These are phyloP conservation scores for Plasmodium fragile DNA, from an alignment of 169 alveolate species.

Conservation along the genomic window DNA sequence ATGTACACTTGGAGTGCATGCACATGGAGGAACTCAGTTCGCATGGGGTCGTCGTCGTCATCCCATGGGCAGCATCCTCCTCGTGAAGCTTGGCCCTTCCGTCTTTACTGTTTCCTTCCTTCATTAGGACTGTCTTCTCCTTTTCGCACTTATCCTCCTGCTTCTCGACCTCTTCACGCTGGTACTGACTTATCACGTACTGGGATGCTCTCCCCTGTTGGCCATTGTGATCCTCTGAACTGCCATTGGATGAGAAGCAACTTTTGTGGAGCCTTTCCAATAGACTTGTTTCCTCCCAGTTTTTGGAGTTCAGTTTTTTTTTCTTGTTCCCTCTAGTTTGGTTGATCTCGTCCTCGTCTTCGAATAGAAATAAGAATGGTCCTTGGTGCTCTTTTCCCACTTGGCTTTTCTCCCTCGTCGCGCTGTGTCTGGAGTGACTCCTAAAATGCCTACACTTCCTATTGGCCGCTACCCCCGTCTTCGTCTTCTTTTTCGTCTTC, in stretches of 20 bases:
- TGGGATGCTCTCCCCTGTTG: background rate
- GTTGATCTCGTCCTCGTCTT: background rate
- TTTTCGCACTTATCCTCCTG: background rate
- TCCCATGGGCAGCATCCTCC: background rate
- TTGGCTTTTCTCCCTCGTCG: background rate
- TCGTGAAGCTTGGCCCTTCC: background rate
- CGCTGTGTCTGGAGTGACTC: background rate
- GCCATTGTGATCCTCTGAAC: background rate
- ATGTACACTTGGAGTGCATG: background rate
- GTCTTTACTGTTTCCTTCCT: background rate
- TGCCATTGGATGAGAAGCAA: background rate
- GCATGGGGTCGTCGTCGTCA: background rate
- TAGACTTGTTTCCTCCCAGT: background rate
- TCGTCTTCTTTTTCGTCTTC: background rate
- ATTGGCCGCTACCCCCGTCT: background rate
- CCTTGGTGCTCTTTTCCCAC: background rate
- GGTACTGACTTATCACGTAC: background rate
- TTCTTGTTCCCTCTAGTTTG: background rate
- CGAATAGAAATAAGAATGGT: background rate
- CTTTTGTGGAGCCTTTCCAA: background rate
- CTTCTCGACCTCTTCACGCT: background rate
- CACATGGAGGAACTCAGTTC: background rate
- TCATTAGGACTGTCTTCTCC: background rate
- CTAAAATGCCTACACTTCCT: background rate
- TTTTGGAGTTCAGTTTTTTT: background rate